These are phyloP conservation scores for Polytrichum formosum DNA, from an alignment of 225 moss, liverwort and hornwort genomes.

Conservation along the genomic window DNA sequence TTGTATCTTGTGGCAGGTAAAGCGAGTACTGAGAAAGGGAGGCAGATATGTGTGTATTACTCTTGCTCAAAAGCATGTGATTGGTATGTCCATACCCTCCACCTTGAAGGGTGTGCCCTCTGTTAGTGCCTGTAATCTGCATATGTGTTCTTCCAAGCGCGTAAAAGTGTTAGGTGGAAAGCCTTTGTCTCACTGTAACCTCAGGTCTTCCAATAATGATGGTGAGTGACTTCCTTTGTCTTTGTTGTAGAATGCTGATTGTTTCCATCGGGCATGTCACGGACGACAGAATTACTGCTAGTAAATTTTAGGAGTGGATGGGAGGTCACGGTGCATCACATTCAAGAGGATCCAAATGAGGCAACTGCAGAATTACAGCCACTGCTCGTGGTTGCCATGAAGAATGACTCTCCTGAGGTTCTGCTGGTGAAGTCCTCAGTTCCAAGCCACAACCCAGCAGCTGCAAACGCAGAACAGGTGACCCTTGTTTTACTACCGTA, in stretches of 20 bases:
- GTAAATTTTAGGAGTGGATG: constrained; percentile 45
- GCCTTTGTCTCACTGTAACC: neutral
- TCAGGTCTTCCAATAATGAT: neutral
- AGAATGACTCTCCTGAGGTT: constrained; percentile 37
- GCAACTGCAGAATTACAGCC: constrained; percentile 68
- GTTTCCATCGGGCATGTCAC: constrained; percentile 9
- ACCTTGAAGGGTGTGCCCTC: neutral
- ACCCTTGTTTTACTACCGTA: neutral
- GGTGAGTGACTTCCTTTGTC: constrained; percentile 8
- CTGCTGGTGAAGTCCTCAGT: constrained; percentile 38
- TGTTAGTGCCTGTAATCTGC: too few species aligned
- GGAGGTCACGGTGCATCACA: constrained; percentile 40
- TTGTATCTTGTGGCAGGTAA: constrained; percentile 51
- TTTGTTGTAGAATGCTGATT: constrained; percentile 17
- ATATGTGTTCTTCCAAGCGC: too few species aligned
- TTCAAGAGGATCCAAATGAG: constrained; percentile 37
- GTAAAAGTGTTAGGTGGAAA: too few species aligned
- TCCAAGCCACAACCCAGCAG: constrained; percentile 18
- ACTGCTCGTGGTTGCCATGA: constrained; percentile 71
- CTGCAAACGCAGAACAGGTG: constrained; percentile 54
- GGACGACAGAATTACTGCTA: constrained; percentile 39
- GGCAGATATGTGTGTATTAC: constrained; percentile 85
- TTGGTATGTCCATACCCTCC: constrained; percentile 46
- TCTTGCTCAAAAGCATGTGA: constrained; percentile 88
- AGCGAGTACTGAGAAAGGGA: constrained; percentile 63